A percentile compares a stretch with the other conserved stretches of the same genome.
phyloP scores from a whole-genome alignment of 2,329 filamentous ascomycete species.

The Aspergillus sp. region DNA sequence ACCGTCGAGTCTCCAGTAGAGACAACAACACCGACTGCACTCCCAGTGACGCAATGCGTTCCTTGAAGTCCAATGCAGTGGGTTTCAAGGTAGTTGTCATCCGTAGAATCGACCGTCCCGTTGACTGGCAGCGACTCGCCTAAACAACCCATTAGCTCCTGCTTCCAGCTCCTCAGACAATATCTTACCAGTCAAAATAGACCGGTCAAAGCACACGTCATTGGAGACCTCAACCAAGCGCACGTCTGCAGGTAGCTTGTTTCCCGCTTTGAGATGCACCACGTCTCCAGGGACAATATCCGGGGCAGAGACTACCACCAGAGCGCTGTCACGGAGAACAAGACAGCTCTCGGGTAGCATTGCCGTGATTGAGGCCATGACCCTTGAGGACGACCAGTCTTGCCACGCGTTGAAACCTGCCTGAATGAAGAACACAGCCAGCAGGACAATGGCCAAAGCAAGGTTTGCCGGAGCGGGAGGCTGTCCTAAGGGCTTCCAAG shows the following conservation, averaged over 20 bases:
- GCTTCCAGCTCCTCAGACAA: not conserved
- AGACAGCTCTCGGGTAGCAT: slow-evolving; percentile 77
- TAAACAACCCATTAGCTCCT: slow-evolving; percentile 44
- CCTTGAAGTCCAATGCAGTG: slow-evolving; percentile 75
- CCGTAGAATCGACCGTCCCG: slow-evolving; percentile 66
- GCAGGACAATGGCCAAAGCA: slow-evolving; percentile 71
- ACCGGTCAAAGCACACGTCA: slow-evolving; percentile 72
- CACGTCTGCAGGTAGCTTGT: slow-evolving; percentile 73
- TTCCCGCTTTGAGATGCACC: slow-evolving; percentile 67
- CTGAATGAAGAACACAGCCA: slow-evolving; percentile 69
- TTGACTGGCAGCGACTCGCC: slow-evolving; percentile 68
- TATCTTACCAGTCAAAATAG: slow-evolving; percentile 65
- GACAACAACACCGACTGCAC: slow-evolving; percentile 67
- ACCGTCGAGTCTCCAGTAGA: slow-evolving; percentile 72
- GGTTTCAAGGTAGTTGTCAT: slow-evolving; percentile 75
- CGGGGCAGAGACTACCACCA: slow-evolving; percentile 53
- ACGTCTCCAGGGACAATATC: slow-evolving; percentile 74
- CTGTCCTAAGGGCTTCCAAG: slow-evolving; percentile 73
- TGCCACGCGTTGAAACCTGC: slow-evolving; percentile 71
- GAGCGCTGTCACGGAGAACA: slow-evolving; percentile 61
- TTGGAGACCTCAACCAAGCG: slow-evolving; percentile 69
- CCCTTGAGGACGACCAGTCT: slow-evolving; percentile 74
- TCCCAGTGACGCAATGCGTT: slow-evolving; percentile 75
- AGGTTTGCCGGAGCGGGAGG: slow-evolving; percentile 71
- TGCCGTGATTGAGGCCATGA: slow-evolving; percentile 77